Percentiles rank a stretch among this genome's conserved stretches.
These are phyloP conservation scores for Plasmopara viticola DNA, from an alignment of 352 stramenopile species.

Conservation along the genomic window DNA sequence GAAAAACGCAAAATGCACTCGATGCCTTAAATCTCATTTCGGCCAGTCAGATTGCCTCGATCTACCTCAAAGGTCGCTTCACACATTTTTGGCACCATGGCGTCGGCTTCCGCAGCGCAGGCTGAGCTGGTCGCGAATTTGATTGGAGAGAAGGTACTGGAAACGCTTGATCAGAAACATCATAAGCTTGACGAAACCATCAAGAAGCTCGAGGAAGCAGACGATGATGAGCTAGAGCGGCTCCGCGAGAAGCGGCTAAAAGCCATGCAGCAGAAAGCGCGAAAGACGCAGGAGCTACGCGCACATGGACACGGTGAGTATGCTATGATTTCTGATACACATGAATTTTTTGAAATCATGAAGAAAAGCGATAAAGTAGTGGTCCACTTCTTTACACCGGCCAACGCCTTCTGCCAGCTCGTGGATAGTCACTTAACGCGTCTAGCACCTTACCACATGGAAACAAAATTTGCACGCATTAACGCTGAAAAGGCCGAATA, in stretches of 20 bases:
- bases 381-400: slow-evolving; percentile 94
- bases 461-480: slow-evolving; percentile 94
- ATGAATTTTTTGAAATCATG: slow-evolving; percentile 94
- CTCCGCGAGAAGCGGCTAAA: slow-evolving; percentile 73
- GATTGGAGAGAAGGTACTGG: slow-evolving; percentile 83
- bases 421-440: slow-evolving; percentile 91
- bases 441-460: slow-evolving; percentile 88
- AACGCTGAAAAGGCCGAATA: slow-evolving; percentile 96
- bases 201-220: slow-evolving; percentile 73
- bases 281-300: slow-evolving; percentile 67
- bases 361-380: slow-evolving; percentile 90
- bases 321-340: slow-evolving; percentile 84
- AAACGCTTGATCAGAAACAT: slow-evolving; percentile 84
- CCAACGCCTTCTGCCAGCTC: slow-evolving; percentile 90
- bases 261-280: slow-evolving; percentile 68
- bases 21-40: no score
- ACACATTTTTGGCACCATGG: slow-evolving; percentile 28
- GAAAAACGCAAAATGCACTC: not conserved
- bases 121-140: slow-evolving; percentile 69
- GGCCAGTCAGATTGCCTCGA: slow-evolving; percentile 10
- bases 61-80: slow-evolving; percentile 7
- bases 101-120: slow-evolving; percentile 48
- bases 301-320: slow-evolving; percentile 84
- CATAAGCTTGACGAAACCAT: slow-evolving; percentile 81
- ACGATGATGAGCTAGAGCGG: slow-evolving; percentile 86